phyloP scores from a whole-genome alignment of 2,329 filamentous ascomycete species.

The Acephala macrosclerotiorum region DNA sequence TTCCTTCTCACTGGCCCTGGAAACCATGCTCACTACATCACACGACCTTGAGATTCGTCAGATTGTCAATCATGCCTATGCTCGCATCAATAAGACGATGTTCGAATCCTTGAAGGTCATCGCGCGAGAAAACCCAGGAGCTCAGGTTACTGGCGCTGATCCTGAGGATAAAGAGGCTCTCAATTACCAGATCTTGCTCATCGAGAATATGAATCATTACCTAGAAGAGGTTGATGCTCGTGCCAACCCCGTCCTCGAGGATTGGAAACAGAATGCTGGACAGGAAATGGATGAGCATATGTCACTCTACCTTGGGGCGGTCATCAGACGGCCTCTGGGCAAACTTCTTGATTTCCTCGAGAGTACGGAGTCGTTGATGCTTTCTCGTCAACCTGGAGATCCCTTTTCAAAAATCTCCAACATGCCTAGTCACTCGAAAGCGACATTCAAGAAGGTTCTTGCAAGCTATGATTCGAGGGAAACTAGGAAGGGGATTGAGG shows the following conservation, averaged over 20 bases:
- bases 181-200: conserved; percentile 96
- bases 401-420: conserved; percentile 71
- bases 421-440: conserved; percentile 83
- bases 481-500: conserved; percentile 87
- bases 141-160: conserved; percentile 57
- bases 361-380: conserved; percentile 77
- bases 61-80: conserved; percentile 86
- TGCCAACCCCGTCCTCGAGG: conserved; percentile 76
- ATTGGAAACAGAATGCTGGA: conserved; percentile 81
- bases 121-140: conserved; percentile 71
- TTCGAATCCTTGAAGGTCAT: conserved; percentile 97
- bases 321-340: conserved; percentile 87
- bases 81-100: conserved; percentile 91
- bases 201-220: conserved; percentile 99
- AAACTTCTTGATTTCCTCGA: conserved; percentile 93
- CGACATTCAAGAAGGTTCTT: conserved; percentile 86
- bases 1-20: conserved; percentile 80
- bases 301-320: conserved; percentile 83
- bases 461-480: conserved; percentile 83
- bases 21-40: conserved; percentile 77
- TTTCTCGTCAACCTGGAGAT: conserved; percentile 65
- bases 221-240: conserved; percentile 86
- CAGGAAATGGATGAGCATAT: conserved; percentile 87
- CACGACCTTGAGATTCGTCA: conserved; percentile 73
- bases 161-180: conserved; percentile 94